phyloP scores from a whole-genome alignment of 768 basidiomycete genomes.

The Termitomyces sp. region DNA sequence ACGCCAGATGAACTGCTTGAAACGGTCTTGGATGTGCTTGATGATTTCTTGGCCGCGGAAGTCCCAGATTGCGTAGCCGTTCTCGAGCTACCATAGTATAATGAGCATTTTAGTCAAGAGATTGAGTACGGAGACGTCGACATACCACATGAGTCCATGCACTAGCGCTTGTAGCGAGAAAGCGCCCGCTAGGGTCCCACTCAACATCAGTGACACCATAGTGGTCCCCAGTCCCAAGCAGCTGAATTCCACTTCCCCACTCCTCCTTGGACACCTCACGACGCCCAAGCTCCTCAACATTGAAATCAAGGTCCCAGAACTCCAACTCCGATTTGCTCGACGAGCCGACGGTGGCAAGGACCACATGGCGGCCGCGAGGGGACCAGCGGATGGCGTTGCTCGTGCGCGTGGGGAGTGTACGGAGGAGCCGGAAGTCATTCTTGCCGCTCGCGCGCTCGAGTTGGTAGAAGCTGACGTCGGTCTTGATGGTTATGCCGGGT shows the following conservation, averaged over 20 bases:
- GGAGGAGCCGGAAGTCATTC: constrained; percentile 90
- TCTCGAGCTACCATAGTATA: constrained; percentile 69
- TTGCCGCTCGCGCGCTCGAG: constrained; percentile 82
- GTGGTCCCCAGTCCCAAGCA: constrained; percentile 85
- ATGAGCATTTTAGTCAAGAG: constrained; percentile 8
- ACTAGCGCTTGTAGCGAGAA: constrained; percentile 89
- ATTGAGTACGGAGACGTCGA: constrained; percentile 8
- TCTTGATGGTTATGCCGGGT: constrained; percentile 93
- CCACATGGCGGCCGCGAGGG: constrained; percentile 92
- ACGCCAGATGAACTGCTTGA: constrained; percentile 99
- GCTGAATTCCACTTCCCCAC: constrained; percentile 84
- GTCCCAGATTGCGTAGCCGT: constrained; percentile 96
- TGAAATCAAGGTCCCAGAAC: constrained; percentile 98
- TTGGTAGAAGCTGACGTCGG: constrained; percentile 94
- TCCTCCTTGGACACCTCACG: constrained; percentile 60
- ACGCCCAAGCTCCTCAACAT: constrained; percentile 48
- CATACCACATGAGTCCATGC: constrained; percentile 92
- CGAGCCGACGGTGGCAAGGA: constrained; percentile 93
- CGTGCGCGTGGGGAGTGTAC: constrained; percentile 75
- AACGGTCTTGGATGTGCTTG: constrained; percentile 84
- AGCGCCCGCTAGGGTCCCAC: constrained; percentile 97
- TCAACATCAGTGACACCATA: constrained; percentile 97
- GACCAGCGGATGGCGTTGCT: constrained; percentile 97
- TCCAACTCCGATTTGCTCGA: constrained; percentile 95
- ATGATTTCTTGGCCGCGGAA: constrained; percentile 96